Percentiles rank a stretch among this genome's conserved stretches.
Conservation (phyloP, 257 asterid species). For the Gardenia jasminoides region DNA sequence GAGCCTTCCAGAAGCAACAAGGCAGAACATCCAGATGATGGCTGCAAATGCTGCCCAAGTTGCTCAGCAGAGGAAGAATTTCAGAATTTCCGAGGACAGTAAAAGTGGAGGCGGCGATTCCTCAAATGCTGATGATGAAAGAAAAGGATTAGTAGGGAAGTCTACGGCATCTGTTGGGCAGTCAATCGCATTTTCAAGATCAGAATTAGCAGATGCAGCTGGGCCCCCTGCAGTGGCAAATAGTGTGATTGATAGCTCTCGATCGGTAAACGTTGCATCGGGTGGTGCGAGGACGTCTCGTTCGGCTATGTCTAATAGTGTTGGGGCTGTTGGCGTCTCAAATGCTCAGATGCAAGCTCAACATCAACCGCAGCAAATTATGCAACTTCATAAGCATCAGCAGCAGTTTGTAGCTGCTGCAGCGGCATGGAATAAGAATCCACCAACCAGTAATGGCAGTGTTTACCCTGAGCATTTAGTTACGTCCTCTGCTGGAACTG, state of each 20-base stretch:
- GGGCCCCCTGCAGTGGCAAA: slow-evolving; percentile 37
- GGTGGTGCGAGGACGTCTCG: slow-evolving; percentile 48
- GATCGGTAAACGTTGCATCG: slow-evolving; percentile 37
- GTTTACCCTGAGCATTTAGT: slow-evolving; percentile 61
- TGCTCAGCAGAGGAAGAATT: slow-evolving; percentile 56
- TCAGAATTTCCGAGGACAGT: slow-evolving; percentile 57
- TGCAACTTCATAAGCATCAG: slow-evolving; percentile 48
- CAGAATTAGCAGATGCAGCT: slow-evolving; percentile 52
- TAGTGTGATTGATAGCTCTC: slow-evolving; percentile 58
- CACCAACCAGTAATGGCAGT: slow-evolving; percentile 45
- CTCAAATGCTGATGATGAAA: slow-evolving; percentile 50
- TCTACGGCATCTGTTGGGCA: slow-evolving; percentile 43
- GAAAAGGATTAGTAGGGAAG: slow-evolving; percentile 51
- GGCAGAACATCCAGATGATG: slow-evolving; percentile 70
- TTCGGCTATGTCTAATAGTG: slow-evolving; percentile 31
- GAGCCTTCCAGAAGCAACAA: slow-evolving; percentile 55
- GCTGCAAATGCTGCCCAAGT: slow-evolving; percentile 54
- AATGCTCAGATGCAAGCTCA: slow-evolving; percentile 62
- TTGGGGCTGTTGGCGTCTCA: slow-evolving; percentile 38
- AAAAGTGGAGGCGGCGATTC: slow-evolving; percentile 57
- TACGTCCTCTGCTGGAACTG: slow-evolving; percentile 44
- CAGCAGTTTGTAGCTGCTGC: slow-evolving; percentile 37
- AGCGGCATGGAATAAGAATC: slow-evolving; percentile 45
- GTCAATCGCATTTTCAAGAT: slow-evolving; percentile 73
- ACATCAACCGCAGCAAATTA: slow-evolving; percentile 38